Base-by-base conservation (phyloP, 2,329 filamentous ascomycete genomes). In the Epichloe hybrida region DNA sequence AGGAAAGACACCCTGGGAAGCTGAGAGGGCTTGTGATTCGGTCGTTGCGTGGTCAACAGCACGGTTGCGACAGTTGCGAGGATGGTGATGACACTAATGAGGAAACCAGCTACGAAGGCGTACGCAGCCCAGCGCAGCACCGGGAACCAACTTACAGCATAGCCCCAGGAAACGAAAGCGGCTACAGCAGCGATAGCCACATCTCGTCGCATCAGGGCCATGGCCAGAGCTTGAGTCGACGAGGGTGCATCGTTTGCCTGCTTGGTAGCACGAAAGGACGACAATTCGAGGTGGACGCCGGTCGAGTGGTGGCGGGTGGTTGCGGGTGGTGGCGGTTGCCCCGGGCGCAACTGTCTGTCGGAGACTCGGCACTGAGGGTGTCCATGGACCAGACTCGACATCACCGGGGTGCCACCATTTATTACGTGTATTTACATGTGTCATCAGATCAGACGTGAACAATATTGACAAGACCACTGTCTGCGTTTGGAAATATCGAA, bases 121-220 rank as follows among this genome's bases (percentile, higher is more conserved):
- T 95, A 86, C 60, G 86, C 87, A 41, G 87, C 75, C 77, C 86
- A 95, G 66, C 88, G 88, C 57, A 97, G 73, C 53, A 81, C 72
- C 34, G 91, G 89, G 60, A 89, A 74, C 83, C 86, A 94, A 71
- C 86, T 83, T 58, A 88, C 83, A 53, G 84, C 77, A 66, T 90
- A 84, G 55, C 87, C 86, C 91, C 91, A 97, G 64, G 88, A 84
- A 65, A 96, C 73, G 68, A 95, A 88, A 66, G 75, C 77, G 66
- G 76, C 81, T 65, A 84, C 66, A 66, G 76, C 77, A 66, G 81
- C 81, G 68, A 86, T 67, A 65, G 80, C 75, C 67, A 83, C 75
- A 77, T 89, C 77, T 75, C 79, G 81, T 71, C 80, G 79, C 74
- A 80, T 80, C 72, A 88, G 75, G 75, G 80, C 82, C 84, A 86